Conservation (phyloP, 331 rosid genomes). For the Malus hybrid region DNA sequence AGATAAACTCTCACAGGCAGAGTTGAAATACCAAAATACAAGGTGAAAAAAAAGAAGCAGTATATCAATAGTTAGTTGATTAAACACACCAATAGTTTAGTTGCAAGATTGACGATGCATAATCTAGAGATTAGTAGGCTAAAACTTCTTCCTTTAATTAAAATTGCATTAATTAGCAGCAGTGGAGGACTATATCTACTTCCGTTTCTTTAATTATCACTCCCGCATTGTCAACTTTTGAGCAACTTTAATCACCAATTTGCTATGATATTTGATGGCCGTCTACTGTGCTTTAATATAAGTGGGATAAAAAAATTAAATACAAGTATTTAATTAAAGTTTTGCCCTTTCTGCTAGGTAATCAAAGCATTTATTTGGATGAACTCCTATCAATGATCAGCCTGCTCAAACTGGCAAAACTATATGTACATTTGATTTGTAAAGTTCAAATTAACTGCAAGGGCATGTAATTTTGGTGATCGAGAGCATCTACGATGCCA, state of each 20-base stretch:
- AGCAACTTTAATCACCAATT: neutral
- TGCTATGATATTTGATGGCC: neutral
- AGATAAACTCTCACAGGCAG: no score
- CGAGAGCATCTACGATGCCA: neutral
- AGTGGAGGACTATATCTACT: neutral
- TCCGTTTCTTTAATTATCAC: neutral
- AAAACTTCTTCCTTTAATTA: neutral
- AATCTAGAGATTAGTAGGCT: neutral
- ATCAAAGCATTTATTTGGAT: slow-evolving; percentile 9
- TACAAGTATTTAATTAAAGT: neutral
- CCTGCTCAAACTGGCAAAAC: neutral
- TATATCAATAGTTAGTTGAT: neutral
- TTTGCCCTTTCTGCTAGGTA: slow-evolving; percentile 3
- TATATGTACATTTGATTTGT: neutral
- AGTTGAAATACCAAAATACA: no score
- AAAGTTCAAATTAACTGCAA: neutral
- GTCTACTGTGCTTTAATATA: neutral
- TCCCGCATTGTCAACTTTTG: neutral
- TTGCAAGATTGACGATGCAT: neutral
- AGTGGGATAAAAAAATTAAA: neutral
- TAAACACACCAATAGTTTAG: neutral
- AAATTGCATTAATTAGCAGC: neutral
- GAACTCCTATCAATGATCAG: neutral
- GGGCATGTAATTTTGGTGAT: neutral
- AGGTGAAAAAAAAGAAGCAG: no score